Percentiles rank a stretch among this genome's conserved stretches.
These are phyloP conservation scores for Nicotiana benthamiana DNA, from an alignment of 257 asterid species.

Conservation along the genomic window DNA sequence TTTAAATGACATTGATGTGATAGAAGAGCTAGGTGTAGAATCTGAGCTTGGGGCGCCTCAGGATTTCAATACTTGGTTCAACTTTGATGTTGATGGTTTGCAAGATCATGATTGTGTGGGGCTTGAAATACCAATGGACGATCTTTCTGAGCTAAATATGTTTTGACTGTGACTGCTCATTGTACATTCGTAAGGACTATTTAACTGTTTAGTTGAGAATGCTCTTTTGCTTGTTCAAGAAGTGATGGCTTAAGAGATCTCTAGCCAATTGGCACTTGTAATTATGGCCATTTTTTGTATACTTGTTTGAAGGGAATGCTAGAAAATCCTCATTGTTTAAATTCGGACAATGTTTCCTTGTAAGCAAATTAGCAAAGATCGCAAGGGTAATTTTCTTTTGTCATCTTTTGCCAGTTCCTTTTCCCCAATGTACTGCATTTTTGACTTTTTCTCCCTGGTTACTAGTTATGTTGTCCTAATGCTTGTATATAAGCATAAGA, in stretches of 20 bases:
- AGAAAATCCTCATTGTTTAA: constrained; percentile 19
- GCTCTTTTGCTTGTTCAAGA: constrained; percentile 8
- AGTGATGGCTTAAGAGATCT: constrained; percentile 15
- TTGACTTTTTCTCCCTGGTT: neutral
- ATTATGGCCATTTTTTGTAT: constrained; percentile 41
- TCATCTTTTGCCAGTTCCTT: neutral
- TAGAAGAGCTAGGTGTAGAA: constrained; percentile 69
- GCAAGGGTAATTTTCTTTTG: constrained; percentile 7
- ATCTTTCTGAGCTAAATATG: constrained; percentile 64
- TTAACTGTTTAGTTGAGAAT: constrained; percentile 31
- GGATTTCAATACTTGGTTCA: constrained; percentile 83
- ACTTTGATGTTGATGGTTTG: constrained; percentile 68
- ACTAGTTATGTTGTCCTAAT: neutral
- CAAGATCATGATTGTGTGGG: constrained; percentile 64
- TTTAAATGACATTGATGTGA: constrained; percentile 40
- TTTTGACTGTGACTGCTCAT: constrained; percentile 36
- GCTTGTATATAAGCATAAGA: neutral
- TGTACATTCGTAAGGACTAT: constrained; percentile 58
- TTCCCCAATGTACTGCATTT: neutral
- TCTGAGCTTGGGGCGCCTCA: constrained; percentile 59
- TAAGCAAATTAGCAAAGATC: neutral
- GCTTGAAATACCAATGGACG: constrained; percentile 88
- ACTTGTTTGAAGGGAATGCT: constrained; percentile 10
- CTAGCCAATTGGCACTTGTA: constrained; percentile 54
- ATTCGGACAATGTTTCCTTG: constrained; percentile 16